These are phyloP conservation scores for Aegilops sharonensis DNA, from an alignment of 176 grass and related monocot species.

Conservation along the genomic window DNA sequence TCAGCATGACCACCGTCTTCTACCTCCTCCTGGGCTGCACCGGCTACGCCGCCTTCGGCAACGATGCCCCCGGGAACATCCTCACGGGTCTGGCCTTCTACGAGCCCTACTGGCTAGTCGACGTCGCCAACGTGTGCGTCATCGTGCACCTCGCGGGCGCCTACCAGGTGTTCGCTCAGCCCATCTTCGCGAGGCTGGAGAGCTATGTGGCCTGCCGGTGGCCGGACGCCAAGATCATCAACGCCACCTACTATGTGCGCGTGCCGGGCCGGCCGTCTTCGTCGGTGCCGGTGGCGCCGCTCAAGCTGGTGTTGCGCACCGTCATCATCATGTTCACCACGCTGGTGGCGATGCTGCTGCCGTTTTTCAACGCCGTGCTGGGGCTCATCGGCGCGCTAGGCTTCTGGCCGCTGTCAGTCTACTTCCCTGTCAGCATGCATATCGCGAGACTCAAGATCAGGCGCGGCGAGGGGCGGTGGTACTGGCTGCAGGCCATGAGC, in stretches of 20 bases:
- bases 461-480: conserved; percentile 57
- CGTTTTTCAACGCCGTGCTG: conserved; percentile 92
- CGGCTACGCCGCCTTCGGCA: conserved; percentile 84
- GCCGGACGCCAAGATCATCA: conserved; percentile 89
- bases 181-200: conserved; percentile 89
- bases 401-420: conserved; percentile 97
- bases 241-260: conserved; percentile 67
- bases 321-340: conserved; percentile 94
- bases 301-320: conserved; percentile 77
- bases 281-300: conserved; percentile 48
- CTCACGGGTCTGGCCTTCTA: conserved; percentile 83
- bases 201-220: conserved; percentile 58
- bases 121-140: conserved; percentile 89
- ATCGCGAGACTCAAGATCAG: conserved; percentile 59
- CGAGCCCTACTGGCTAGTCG: conserved; percentile 96
- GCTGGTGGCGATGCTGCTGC: conserved; percentile 77
- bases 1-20: conserved; percentile 76
- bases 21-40: conserved; percentile 78
- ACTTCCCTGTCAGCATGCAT: conserved; percentile 95
- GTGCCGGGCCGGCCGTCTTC: conserved; percentile 27
- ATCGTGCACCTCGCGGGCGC: conserved; percentile 90
- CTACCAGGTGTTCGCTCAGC: conserved; percentile 95
- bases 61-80: conserved; percentile 79
- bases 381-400: conserved; percentile 90
- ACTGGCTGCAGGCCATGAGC: conserved; percentile 81